Evolutionary conservation across 2,329 filamentous ascomycete species (phyloP), one percentile per base, ranked within the genome.

Genomic region (Ophiostoma australiae): DNA sequence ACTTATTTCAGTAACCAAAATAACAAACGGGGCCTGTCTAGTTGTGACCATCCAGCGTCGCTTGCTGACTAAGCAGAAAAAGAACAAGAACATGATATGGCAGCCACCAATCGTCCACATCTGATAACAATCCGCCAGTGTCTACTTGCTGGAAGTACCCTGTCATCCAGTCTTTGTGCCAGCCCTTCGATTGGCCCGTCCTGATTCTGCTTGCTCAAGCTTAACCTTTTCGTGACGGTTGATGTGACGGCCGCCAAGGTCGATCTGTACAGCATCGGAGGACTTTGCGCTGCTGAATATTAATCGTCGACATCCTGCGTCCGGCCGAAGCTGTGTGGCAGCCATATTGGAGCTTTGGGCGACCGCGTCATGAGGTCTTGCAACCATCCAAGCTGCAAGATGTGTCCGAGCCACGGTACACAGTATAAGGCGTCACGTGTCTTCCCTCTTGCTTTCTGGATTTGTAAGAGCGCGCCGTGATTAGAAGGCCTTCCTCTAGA

Each of bases 401-500:
- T 41, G 39, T 41, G 39, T 11, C 39, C 13, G 39, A 41, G 44
- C 44, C 44, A n/a, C n/a, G 44, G 41, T n/a, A 20, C 44, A 20
- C 6, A 17, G 44, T n/a, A 8, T 8, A 48, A 48, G 44, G 17
- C 44, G 44, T 48, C 44, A 48, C 44, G 44, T 48, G 44, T 3
- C 44, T 48, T 48, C 3, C 44, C 17, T 48, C 17, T 48, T 48
- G 44, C 44, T 6, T 48, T 3, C 44, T 48, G 20, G 44, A 48
- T 48, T 48, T 48, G 17, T 48, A 58, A 27, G 52, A 10, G 11
- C n/a, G 23, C n/a, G 52, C 52, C 27, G n/a, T 63, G 70, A 68
- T 70, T 61, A 63, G 70, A 70, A 70, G 61, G 31, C 35, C 27
- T 31, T 31, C 27, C 20, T 48, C 44, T 48, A 7, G 44, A 48